Evolutionary conservation across 176 grass and related monocot species (phyloP).

Genomic region (Tillandsia leiboldiana): DNA sequence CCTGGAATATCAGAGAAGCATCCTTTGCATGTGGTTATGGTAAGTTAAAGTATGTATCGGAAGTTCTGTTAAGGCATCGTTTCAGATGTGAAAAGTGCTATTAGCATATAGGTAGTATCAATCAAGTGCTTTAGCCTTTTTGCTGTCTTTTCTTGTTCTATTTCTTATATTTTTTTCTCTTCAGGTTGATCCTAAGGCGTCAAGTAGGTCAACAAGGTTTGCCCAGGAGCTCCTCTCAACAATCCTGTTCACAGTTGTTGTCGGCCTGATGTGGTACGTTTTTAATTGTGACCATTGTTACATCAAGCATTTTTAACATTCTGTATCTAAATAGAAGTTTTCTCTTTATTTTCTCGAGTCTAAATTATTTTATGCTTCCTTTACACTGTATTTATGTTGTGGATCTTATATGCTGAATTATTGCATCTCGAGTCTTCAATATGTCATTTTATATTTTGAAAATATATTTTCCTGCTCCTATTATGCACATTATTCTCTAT

Average conservation of each 20-base stretch:
- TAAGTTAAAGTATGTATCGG: conserved; percentile 17
- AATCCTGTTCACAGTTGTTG: conserved; percentile 64
- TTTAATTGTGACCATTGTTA: not conserved
- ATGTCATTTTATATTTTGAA: not conserved
- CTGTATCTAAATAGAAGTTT: too few relatives aligned
- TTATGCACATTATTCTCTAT: too few relatives aligned
- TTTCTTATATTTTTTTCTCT: conserved; percentile 18
- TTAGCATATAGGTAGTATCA: not conserved
- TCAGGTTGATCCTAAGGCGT: conserved; percentile 93
- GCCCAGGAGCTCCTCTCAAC: conserved; percentile 80
- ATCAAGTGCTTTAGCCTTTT: not conserved
- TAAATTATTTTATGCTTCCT: too few relatives aligned
- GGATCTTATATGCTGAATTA: too few relatives aligned
- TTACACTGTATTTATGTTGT: too few relatives aligned
- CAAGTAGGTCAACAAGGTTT: conserved; percentile 72
- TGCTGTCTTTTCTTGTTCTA: conserved; percentile 15
- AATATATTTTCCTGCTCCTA: too few relatives aligned
- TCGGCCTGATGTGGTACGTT: conserved; percentile 79
- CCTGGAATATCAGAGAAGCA: conserved; percentile 97
- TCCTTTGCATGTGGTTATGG: conserved; percentile 96
- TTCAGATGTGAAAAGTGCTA: not conserved
- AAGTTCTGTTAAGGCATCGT: not conserved
- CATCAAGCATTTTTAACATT: too few relatives aligned
- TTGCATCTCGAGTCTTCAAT: not conserved
- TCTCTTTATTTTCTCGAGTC: too few relatives aligned